Percentiles rank a stretch among this genome's conserved stretches.
These are phyloP conservation scores for Aspergillus unguis DNA, from an alignment of 2,329 filamentous ascomycete genomes.

Conservation along the genomic window DNA sequence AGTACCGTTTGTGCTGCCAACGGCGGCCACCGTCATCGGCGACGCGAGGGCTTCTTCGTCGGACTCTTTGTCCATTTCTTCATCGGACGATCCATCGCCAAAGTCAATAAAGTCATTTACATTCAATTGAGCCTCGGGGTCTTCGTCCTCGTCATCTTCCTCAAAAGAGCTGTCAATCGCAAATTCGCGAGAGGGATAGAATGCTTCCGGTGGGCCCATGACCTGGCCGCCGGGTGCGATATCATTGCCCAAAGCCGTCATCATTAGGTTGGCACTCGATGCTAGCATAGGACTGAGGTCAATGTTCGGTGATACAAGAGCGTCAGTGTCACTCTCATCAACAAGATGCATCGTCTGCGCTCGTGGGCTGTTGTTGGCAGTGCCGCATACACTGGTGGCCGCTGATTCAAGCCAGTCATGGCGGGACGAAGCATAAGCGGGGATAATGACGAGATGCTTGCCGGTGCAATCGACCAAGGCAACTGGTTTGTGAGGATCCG, in stretches of 20 bases:
- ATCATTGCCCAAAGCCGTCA: constrained; percentile 63
- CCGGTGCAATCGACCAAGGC: constrained; percentile 48
- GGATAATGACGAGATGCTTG: constrained; percentile 48
- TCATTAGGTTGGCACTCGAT: constrained; percentile 72
- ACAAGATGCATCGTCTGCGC: constrained; percentile 37
- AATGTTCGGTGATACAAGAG: constrained; percentile 35
- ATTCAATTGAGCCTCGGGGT: constrained; percentile 59
- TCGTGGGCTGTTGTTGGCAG: constrained; percentile 43
- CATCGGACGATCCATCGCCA: constrained; percentile 57
- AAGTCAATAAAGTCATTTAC: constrained; percentile 73
- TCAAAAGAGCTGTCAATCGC: constrained; percentile 58
- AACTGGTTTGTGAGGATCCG: constrained; percentile 48
- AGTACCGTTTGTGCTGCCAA: constrained; percentile 25
- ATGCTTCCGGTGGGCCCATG: constrained; percentile 71
- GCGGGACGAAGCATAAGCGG: constrained; percentile 45
- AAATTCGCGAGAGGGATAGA: constrained; percentile 63
- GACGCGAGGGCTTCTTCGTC: constrained; percentile 44
- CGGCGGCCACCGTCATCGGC: constrained; percentile 49
- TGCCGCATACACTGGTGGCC: constrained; percentile 41
- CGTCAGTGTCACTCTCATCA: constrained; percentile 47
- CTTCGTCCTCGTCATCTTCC: constrained; percentile 63
- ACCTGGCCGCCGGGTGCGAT: constrained; percentile 55
- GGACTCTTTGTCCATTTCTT: constrained; percentile 56
- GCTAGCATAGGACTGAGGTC: constrained; percentile 57
- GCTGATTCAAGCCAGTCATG: constrained; percentile 46